Evolutionary conservation across 805 yeast species (phyloP).

Genomic region (Teunomyces stri): DNA sequence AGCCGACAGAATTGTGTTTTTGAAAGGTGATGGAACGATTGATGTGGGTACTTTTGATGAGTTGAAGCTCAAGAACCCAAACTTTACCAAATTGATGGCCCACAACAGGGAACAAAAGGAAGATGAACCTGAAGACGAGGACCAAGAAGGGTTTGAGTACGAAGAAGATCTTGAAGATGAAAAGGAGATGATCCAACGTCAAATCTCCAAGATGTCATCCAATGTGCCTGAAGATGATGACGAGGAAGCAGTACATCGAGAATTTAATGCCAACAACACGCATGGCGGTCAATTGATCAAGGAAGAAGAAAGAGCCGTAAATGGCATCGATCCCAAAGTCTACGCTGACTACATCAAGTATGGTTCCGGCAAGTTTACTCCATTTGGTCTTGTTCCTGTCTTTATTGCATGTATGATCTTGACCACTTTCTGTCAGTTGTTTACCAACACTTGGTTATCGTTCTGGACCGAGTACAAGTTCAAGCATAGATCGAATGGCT

Average conservation of each 20-base stretch:
- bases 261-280: conserved; percentile 25
- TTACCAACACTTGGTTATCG: conserved; percentile 76
- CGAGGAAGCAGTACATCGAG: conserved; percentile 34
- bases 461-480: conserved; percentile 72
- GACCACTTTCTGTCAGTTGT: conserved; percentile 52
- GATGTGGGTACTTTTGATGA: conserved; percentile 61
- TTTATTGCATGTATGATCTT: conserved; percentile 21
- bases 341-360: conserved; percentile 30
- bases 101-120: conserved; percentile 26
- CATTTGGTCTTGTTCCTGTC: conserved; percentile 20
- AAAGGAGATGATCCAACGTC: conserved; percentile 10
- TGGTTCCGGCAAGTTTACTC: conserved; percentile 27
- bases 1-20: conserved; percentile 68
- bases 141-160: conserved; percentile 10
- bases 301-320: conserved; percentile 20
- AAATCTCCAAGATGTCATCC: conserved; percentile 8
- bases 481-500: conserved; percentile 41
- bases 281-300: conserved; percentile 11
- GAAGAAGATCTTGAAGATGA: conserved; percentile 7
- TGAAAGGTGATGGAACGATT: conserved; percentile 62
- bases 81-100: conserved; percentile 39
- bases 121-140: conserved; percentile 11
- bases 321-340: conserved; percentile 27
- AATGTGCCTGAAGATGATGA: conserved; percentile 13
- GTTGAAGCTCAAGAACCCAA: conserved; percentile 37